A percentile compares a stretch with the other conserved stretches of the same genome.
Conservation (phyloP, 129 eudicot genomes). For the Chrysanthemum seticuspe region DNA sequence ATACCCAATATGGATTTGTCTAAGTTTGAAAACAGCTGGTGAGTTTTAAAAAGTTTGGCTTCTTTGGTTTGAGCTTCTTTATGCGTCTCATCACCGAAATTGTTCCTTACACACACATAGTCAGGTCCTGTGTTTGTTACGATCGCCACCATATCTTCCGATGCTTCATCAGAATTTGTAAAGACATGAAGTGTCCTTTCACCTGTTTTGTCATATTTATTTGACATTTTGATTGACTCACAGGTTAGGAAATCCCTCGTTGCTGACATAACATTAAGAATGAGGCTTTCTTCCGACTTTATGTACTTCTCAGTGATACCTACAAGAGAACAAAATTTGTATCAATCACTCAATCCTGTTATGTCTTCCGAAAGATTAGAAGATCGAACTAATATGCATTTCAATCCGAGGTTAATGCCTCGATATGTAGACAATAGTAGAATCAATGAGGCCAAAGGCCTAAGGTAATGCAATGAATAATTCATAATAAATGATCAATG, state of each 20-base stretch:
- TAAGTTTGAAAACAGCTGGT: background rate
- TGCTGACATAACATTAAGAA: conserved; percentile 2
- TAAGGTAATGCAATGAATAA: too few species aligned
- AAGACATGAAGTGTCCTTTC: conserved; percentile 9
- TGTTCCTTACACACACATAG: conserved; percentile 9
- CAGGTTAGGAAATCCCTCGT: background rate
- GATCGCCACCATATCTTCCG: background rate
- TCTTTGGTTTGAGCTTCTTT: conserved; percentile 13
- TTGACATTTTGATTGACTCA: background rate
- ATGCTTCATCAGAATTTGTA: background rate
- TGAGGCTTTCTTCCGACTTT: background rate
- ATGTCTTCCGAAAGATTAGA: too few species aligned
- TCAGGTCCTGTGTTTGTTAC: background rate
- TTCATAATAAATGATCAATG: too few species aligned
- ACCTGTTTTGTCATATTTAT: conserved; percentile 7
- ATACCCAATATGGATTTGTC: conserved; percentile 19
- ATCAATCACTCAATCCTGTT: background rate
- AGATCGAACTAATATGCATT: too few species aligned
- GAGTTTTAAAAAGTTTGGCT: conserved; percentile 12
- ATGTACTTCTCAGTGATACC: background rate
- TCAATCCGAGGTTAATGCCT: too few species aligned
- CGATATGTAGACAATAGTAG: too few species aligned
- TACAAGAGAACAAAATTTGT: background rate
- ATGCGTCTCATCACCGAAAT: background rate
- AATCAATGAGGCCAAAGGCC: too few species aligned